A percentile compares a stretch with the other conserved stretches of the same genome.
Evolutionary conservation across 108 stramenopile genomes (phyloP).

Genomic region (Stephanodiscus triporus): DNA sequence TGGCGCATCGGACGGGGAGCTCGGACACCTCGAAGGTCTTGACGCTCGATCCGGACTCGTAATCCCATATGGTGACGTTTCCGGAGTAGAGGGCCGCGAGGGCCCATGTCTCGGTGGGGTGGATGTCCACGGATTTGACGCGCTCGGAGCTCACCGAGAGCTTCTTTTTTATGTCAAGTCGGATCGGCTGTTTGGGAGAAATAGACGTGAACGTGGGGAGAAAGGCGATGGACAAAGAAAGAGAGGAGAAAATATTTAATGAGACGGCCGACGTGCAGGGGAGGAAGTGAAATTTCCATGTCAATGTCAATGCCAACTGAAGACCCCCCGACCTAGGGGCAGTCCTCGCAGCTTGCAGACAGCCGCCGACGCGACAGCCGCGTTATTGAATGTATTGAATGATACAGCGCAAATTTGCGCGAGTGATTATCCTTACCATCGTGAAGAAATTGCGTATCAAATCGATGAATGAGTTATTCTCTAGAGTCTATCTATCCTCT

Average conservation of each 20-base stretch:
- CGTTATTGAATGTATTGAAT: background rate
- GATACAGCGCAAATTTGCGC: background rate
- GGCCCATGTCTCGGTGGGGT: constrained; percentile 97
- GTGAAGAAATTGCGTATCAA: background rate
- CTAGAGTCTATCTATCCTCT: too few relatives aligned
- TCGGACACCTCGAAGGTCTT: constrained; percentile 97
- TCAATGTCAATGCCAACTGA: too few relatives aligned
- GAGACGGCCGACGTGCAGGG: background rate
- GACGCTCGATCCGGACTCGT: constrained; percentile 77
- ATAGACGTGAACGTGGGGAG: constrained; percentile 1
- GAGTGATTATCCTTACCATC: background rate
- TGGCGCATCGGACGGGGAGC: constrained; percentile 96
- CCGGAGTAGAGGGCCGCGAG: constrained; percentile 96
- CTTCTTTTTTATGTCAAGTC: constrained; percentile 90
- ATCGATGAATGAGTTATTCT: background rate
- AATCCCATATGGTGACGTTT: constrained; percentile 98
- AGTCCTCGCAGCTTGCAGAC: background rate
- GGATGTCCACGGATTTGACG: constrained; percentile 97
- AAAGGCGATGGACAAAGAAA: background rate
- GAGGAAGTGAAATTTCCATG: background rate
- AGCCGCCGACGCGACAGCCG: background rate
- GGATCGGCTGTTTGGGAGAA: constrained; percentile 69
- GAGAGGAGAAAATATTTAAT: background rate
- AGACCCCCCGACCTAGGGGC: too few relatives aligned
- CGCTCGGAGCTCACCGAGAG: constrained; percentile 91